Percentiles rank a stretch among this genome's conserved stretches.
phyloP scores from a whole-genome alignment of 108 stramenopile species.

The Bacterosira constricta region DNA sequence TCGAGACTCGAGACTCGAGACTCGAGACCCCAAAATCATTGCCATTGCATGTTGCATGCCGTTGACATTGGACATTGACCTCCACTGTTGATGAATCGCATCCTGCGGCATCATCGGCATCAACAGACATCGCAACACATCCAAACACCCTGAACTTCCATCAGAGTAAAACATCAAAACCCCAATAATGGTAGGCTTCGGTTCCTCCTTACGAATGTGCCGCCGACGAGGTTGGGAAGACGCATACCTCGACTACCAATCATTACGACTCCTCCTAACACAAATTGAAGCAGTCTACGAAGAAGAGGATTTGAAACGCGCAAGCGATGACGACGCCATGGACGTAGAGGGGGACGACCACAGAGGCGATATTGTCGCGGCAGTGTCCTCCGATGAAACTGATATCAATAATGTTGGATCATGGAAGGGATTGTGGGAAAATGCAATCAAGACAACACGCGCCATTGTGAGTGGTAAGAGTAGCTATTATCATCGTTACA shows the following conservation, averaged over 20 bases:
- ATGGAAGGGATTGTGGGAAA: background rate
- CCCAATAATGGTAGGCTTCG: slow-evolving; percentile 50
- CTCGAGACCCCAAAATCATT: no score
- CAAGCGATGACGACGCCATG: background rate
- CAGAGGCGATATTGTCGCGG: background rate
- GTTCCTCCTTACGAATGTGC: slow-evolving; percentile 46
- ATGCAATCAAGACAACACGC: background rate
- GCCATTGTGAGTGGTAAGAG: background rate
- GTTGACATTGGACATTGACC: no score
- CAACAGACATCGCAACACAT: background rate
- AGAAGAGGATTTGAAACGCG: slow-evolving; percentile 48
- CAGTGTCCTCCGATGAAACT: background rate
- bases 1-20: no score
- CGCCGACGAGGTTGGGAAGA: slow-evolving; percentile 53
- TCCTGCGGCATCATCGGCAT: background rate
- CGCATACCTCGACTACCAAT: slow-evolving; percentile 53
- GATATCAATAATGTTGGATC: background rate
- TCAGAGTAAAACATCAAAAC: background rate
- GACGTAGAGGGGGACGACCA: background rate
- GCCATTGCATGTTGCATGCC: no score
- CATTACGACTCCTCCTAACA: slow-evolving; percentile 36
- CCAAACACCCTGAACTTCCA: background rate
- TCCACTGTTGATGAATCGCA: background rate
- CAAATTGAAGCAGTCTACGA: slow-evolving; percentile 78
- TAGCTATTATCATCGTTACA: no score